Evolutionary conservation across 1,139 yeast genomes (phyloP).

Genomic region (Trichomonascaceae sp.): DNA sequence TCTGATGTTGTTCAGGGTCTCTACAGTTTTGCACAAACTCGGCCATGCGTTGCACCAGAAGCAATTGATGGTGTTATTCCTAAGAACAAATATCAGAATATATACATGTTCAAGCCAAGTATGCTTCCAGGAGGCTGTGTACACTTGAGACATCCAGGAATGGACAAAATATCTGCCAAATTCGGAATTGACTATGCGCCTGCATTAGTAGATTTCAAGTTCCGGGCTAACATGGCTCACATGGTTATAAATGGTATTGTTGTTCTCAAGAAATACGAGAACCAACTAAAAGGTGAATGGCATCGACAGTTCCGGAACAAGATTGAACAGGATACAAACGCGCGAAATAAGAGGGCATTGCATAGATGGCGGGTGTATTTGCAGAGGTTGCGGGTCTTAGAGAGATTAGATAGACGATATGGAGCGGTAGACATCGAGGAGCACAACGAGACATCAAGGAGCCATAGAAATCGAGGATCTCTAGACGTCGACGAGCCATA

Average conservation of each 20-base stretch:
- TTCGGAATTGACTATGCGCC: constrained; percentile 62
- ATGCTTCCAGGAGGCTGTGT: constrained; percentile 72
- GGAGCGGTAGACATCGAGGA: constrained; percentile 2
- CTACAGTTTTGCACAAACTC: constrained; percentile 67
- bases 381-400: constrained; percentile 53
- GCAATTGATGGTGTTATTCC: constrained; percentile 50
- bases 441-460: too few species aligned
- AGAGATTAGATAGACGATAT: constrained; percentile 42
- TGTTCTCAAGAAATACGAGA: constrained; percentile 48
- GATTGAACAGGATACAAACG: constrained; percentile 36
- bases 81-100: constrained; percentile 62
- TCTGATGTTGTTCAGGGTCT: constrained; percentile 35
- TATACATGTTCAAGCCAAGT: constrained; percentile 59
- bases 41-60: constrained; percentile 47
- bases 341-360: constrained; percentile 45
- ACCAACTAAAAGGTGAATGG: constrained; percentile 49
- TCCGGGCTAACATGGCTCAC: constrained; percentile 41
- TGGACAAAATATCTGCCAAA: constrained; percentile 55
- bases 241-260: constrained; percentile 67
- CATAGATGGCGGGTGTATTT: constrained; percentile 59
- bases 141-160: constrained; percentile 45
- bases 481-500: too few species aligned
- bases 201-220: constrained; percentile 72
- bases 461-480: too few species aligned
- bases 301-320: constrained; percentile 47